Percentiles rank a stretch among this genome's conserved stretches.
These are phyloP conservation scores for Phytophthora agathidicida DNA, from an alignment of 352 stramenopile genomes.

Conservation along the genomic window DNA sequence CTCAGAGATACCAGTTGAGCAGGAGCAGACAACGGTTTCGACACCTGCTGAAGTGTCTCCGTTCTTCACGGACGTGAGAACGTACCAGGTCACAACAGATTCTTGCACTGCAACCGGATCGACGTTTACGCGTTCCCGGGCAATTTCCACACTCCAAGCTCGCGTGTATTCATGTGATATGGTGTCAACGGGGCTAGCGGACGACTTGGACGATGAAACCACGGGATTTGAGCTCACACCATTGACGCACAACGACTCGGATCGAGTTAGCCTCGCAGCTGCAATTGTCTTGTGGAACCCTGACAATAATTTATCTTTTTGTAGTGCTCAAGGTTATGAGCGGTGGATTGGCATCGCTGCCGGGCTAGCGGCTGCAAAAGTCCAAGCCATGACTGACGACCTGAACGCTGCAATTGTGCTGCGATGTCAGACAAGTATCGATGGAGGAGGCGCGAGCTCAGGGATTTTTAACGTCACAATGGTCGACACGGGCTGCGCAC, in stretches of 20 bases:
- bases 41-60: conserved; percentile 36
- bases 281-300: conserved; percentile 51
- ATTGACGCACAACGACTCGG: conserved; percentile 1
- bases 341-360: conserved; percentile 42
- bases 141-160: conserved; percentile 35
- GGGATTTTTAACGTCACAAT: conserved; percentile 59
- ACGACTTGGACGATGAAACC: conserved; percentile 51
- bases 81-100: conserved; percentile 38
- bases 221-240: conserved; percentile 55
- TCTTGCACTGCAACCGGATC: conserved; percentile 29
- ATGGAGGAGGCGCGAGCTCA: conserved; percentile 42
- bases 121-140: conserved; percentile 38
- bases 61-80: conserved; percentile 47
- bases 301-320: conserved; percentile 50
- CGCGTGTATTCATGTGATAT: conserved; percentile 51
- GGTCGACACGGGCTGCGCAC: conserved; percentile 31
- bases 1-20: conserved; percentile 32
- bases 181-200: conserved; percentile 49
- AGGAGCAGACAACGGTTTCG: conserved; percentile 22
- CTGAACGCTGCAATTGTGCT: conserved; percentile 48
- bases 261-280: conserved; percentile 45
- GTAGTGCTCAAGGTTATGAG: conserved; percentile 48
- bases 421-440: conserved; percentile 21
- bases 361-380: background rate
- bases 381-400: conserved; percentile 18